Evolutionary conservation across 2,329 filamentous ascomycete genomes (phyloP).

Genomic region (Chaetomiaceae sp.): DNA sequence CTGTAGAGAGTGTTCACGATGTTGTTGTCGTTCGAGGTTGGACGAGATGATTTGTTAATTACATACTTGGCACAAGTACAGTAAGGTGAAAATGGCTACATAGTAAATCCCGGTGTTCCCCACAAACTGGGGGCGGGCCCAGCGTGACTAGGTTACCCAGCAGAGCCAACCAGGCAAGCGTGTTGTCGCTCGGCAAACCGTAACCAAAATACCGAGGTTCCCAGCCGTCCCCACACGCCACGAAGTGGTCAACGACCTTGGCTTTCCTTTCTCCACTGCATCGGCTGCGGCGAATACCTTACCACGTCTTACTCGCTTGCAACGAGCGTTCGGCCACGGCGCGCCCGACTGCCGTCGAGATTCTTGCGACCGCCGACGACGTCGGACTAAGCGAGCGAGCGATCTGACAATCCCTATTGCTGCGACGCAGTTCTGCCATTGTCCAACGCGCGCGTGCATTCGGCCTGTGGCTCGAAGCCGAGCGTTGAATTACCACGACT

Average conservation of each 20-base stretch:
- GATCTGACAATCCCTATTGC: not conserved
- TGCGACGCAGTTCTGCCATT: not conserved
- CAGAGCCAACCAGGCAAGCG: too few species aligned
- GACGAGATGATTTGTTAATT: too few species aligned
- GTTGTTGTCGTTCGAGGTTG: too few species aligned
- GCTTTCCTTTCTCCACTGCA: conserved; percentile 1
- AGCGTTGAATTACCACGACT: too few species aligned
- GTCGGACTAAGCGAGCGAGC: not conserved
- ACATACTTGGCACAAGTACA: too few species aligned
- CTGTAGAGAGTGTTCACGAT: too few species aligned
- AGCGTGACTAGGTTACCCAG: conserved; percentile 3
- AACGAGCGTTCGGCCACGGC: conserved; percentile 2
- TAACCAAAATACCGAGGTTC: conserved; percentile 21
- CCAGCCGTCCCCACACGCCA: conserved; percentile 15
- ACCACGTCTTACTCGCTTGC: too few species aligned
- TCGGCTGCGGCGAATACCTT: conserved; percentile 6
- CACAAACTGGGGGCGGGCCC: too few species aligned
- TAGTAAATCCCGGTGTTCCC: too few species aligned
- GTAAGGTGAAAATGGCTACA: too few species aligned
- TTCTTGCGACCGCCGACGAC: conserved; percentile 1
- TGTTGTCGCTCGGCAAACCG: conserved; percentile 4
- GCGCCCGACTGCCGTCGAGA: not conserved
- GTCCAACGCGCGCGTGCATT: conserved; percentile 2
- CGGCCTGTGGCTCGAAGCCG: too few species aligned
- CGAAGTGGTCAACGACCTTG: conserved; percentile 8